These are phyloP conservation scores for Aspergillus glaucus DNA, from an alignment of 2,329 filamentous ascomycete species.

Conservation along the genomic window DNA sequence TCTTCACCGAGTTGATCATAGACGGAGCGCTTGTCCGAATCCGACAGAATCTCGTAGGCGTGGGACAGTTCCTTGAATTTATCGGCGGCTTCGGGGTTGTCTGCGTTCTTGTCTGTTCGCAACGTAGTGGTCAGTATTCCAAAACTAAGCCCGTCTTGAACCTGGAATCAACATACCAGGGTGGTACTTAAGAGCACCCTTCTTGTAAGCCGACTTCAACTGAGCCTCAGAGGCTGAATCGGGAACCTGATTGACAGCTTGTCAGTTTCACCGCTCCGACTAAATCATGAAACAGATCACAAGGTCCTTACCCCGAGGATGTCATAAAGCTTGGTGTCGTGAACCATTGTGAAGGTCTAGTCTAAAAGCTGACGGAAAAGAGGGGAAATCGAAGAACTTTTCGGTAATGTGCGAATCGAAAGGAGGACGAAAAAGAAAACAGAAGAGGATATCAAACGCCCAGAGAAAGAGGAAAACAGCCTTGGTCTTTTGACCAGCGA, in stretches of 20 bases:
- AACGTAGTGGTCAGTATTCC: background rate
- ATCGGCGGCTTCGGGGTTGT: constrained; percentile 86
- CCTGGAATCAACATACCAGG: constrained; percentile 62
- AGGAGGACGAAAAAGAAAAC: constrained; percentile 13
- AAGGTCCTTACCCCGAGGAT: constrained; percentile 37
- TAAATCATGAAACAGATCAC: background rate
- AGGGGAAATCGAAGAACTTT: too few relatives aligned
- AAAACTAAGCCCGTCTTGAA: background rate
- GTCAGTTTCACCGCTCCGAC: background rate
- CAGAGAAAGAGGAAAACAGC: background rate
- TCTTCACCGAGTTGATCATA: constrained; percentile 99
- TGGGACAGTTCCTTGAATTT: constrained; percentile 98
- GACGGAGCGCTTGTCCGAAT: constrained; percentile 80
- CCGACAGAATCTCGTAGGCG: constrained; percentile 91
- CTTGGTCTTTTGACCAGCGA: background rate
- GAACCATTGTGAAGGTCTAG: constrained; percentile 41
- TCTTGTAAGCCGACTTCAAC: constrained; percentile 92
- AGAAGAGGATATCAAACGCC: constrained; percentile 4
- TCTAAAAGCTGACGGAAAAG: background rate
- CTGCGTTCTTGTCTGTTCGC: constrained; percentile 79
- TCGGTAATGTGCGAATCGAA: background rate
- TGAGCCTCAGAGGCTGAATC: constrained; percentile 76
- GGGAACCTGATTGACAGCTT: constrained; percentile 54
- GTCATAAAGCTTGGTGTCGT: constrained; percentile 47
- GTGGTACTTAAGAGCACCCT: constrained; percentile 81